These are phyloP conservation scores for Solanum hybrid DNA, from an alignment of 305 asterid genomes.

Conservation along the genomic window DNA sequence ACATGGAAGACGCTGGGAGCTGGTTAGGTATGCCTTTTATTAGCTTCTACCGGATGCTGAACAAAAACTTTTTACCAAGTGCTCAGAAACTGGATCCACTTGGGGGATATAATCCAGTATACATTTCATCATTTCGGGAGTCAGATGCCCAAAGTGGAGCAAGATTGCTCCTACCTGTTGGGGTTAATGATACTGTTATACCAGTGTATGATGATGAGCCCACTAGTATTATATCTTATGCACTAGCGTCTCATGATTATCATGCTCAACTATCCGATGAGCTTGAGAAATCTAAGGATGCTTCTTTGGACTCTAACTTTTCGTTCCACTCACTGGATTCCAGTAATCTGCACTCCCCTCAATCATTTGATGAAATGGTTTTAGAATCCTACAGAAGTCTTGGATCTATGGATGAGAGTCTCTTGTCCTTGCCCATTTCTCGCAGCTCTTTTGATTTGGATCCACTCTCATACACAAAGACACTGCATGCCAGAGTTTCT, in stretches of 20 bases:
- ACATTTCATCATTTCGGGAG: constrained; percentile 60
- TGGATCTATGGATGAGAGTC: constrained; percentile 63
- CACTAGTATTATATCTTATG: constrained; percentile 76
- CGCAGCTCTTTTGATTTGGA: constrained; percentile 27
- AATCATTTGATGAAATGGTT: constrained; percentile 49
- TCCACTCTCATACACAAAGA: constrained; percentile 42
- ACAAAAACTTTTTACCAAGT: constrained; percentile 47
- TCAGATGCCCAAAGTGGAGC: constrained; percentile 68
- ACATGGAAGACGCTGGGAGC: constrained; percentile 42
- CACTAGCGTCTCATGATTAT: constrained; percentile 62
- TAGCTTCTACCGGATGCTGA: constrained; percentile 54
- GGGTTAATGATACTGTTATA: constrained; percentile 60
- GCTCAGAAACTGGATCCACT: constrained; percentile 56
- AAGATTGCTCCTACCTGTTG: constrained; percentile 58
- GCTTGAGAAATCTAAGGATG: constrained; percentile 39
- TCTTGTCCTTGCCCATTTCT: constrained; percentile 11
- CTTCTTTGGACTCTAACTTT: constrained; percentile 20
- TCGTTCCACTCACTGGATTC: constrained; percentile 41
- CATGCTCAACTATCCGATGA: constrained; percentile 49
- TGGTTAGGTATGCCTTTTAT: constrained; percentile 76
- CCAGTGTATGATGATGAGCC: constrained; percentile 96
- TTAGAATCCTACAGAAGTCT: constrained; percentile 53
- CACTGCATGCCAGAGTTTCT: constrained; percentile 61
- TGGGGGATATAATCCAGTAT: constrained; percentile 53
- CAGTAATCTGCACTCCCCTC: constrained; percentile 35